These are phyloP conservation scores for Durotheca rogersii DNA, from an alignment of 495 filamentous ascomycete species.

Conservation along the genomic window DNA sequence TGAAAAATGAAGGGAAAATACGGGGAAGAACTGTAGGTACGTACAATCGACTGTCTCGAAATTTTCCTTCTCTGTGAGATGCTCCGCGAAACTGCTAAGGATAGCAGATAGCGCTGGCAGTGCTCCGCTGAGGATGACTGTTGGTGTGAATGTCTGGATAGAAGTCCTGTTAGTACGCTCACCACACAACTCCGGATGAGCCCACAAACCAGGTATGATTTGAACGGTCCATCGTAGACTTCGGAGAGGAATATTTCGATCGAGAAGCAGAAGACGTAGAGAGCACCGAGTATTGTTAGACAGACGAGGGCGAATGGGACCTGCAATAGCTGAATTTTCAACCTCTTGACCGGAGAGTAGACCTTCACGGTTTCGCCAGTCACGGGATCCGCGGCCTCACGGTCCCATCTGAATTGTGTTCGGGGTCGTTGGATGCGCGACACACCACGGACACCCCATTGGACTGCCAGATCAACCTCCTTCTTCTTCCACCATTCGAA, in stretches of 20 bases:
- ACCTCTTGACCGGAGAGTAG: conserved; percentile 75
- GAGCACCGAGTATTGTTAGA: conserved; percentile 65
- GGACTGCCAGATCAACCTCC: conserved; percentile 83
- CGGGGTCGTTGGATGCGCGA: conserved; percentile 76
- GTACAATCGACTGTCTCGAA: conserved; percentile 76
- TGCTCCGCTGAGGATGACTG: conserved; percentile 75
- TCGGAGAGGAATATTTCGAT: conserved; percentile 97
- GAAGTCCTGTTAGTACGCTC: no score
- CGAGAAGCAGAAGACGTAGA: conserved; percentile 85
- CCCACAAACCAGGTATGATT: conserved; percentile 70
- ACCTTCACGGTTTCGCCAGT: conserved; percentile 80
- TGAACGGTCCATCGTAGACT: conserved; percentile 88
- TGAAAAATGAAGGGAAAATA: neutral
- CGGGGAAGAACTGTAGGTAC: neutral
- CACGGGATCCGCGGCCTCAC: conserved; percentile 70
- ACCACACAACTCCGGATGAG: neutral
- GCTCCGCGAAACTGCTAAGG: conserved; percentile 73
- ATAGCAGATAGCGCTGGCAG: conserved; percentile 77
- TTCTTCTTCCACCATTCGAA: conserved; percentile 97
- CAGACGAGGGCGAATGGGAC: conserved; percentile 84
- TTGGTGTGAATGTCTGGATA: conserved; percentile 89
- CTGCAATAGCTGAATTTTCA: conserved; percentile 78
- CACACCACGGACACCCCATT: conserved; percentile 89
- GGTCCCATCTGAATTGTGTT: conserved; percentile 76
- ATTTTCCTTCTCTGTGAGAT: conserved; percentile 85